phyloP scores from a whole-genome alignment of 331 rosid species.

The Dryas integrifolia region DNA sequence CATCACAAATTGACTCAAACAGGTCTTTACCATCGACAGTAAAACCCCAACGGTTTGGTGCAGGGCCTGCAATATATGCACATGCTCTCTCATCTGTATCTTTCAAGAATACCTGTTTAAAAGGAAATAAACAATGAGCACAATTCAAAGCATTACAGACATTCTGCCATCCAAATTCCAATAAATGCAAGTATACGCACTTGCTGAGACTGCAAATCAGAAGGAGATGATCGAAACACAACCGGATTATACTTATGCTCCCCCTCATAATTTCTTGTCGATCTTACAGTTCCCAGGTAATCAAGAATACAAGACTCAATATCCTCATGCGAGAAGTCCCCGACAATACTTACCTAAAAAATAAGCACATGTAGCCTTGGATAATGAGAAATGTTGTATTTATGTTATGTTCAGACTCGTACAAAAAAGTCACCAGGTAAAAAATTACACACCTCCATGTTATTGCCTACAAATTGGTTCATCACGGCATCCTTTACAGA shows the following conservation, averaged over 20 bases:
- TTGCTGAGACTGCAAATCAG: constrained; percentile 84
- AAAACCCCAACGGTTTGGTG: constrained; percentile 99
- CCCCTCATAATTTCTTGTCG: constrained; percentile 34
- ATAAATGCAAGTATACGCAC: constrained; percentile 38
- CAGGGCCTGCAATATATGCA: constrained; percentile 98
- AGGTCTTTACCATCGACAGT: constrained; percentile 76
- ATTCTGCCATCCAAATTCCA: constrained; percentile 6
- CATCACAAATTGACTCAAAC: constrained; percentile 47
- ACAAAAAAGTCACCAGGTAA: constrained; percentile 8
- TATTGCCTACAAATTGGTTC: constrained; percentile 84
- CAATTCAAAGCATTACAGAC: background rate
- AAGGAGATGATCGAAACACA: constrained; percentile 65
- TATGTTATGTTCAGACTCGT: constrained; percentile 1
- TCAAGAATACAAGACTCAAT: constrained; percentile 91
- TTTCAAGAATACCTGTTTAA: constrained; percentile 75
- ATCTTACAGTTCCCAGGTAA: constrained; percentile 87
- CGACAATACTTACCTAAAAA: constrained; percentile 80
- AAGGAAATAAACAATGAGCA: constrained; percentile 14
- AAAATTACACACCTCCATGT: constrained; percentile 83
- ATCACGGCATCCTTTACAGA: constrained; percentile 90
- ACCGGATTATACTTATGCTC: constrained; percentile 52
- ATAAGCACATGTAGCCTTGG: constrained; percentile 11
- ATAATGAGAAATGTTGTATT: constrained; percentile 19
- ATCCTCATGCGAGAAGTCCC: constrained; percentile 87
- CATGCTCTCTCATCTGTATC: constrained; percentile 99